phyloP scores from a whole-genome alignment of 805 yeast genomes.

The Yamadazyma akitaensis region DNA sequence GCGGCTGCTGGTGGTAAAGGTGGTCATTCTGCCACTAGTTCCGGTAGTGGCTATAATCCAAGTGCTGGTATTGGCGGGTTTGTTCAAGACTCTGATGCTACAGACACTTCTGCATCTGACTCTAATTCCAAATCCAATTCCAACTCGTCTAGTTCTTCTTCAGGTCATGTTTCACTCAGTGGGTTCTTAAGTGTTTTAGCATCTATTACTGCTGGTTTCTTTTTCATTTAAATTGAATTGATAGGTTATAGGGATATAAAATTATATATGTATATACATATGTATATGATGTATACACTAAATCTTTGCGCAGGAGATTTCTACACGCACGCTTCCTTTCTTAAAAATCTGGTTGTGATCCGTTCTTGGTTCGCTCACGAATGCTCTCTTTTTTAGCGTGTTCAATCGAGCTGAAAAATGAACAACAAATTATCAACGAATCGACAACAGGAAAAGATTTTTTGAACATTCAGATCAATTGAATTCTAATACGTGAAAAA shows the following conservation, averaged over 20 bases:
- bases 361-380: too few species aligned
- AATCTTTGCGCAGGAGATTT: too few species aligned
- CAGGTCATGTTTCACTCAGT: constrained; percentile 5
- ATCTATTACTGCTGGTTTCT: constrained; percentile 20
- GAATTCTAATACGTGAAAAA: constrained; percentile 2
- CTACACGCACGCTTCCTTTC: too few species aligned
- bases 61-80: constrained; percentile 34
- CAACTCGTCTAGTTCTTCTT: constrained; percentile 3
- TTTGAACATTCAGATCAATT: constrained; percentile 3
- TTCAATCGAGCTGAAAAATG: constrained; percentile 9
- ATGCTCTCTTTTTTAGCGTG: constrained; percentile 7
- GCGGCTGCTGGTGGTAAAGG: constrained; percentile 11
- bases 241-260: neutral
- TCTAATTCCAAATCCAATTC: neutral
- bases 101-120: constrained; percentile 11
- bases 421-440: constrained; percentile 11
- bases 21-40: constrained; percentile 4
- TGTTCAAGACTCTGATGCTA: constrained; percentile 27
- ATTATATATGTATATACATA: neutral
- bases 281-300: too few species aligned
- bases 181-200: constrained; percentile 19
- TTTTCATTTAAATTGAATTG: neutral
- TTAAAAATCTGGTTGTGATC: too few species aligned
- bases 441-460: constrained; percentile 10
- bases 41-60: constrained; percentile 10